Evolutionary conservation across 139 green algal species (phyloP), one percentile per base, ranked within the genome.

Genomic region (Chlamydomonas sp.): DNA sequence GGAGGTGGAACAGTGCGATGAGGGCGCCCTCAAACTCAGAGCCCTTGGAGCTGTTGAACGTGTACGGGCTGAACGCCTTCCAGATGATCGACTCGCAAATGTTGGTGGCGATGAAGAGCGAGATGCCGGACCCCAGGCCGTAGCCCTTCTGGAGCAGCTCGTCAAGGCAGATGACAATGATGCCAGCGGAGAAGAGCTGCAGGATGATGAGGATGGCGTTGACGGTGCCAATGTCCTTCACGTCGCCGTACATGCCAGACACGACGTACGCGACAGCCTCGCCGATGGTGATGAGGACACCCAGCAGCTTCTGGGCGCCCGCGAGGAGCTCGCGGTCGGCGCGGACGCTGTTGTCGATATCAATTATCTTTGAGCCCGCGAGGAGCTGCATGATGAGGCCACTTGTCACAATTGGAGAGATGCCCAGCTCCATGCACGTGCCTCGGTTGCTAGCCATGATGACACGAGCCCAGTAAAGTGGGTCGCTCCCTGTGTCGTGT

Each of bases 31-130:
- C 95, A 77, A 99, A 99, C 86, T 99, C 91, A 24, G 90, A 78
- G 47, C 94, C 95, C 5, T 89, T 82, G 0, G 89, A 87, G 38
- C 63, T 79, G 73, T 88, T 87, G 48, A 97, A 80, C 43, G 91
- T 94, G 78, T 90, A 95, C 65, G 83, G 83, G 69, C 72, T 89
- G 88, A 99, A 99, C 5, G 95, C 91, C 85, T 99, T 98, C 95
- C 95, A 99, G 83, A 99, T 94, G 81, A 99, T 98, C 70, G 71
- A 91, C 79, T 99, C 95, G 83, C 95, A 99, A 76, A 98, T 98
- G 88, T 99, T 99, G 70, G 95, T 99, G 72, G 95, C 95, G 69
- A 99, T 99, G 88, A 99, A 99, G 38, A 99, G 90, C 24, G 92
- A 98, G 73, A 98, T 99, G 60, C 92, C 95, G 24, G 88, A 97